These are phyloP conservation scores for Thelephora ganbajun DNA, from an alignment of 768 basidiomycete species.

Conservation along the genomic window DNA sequence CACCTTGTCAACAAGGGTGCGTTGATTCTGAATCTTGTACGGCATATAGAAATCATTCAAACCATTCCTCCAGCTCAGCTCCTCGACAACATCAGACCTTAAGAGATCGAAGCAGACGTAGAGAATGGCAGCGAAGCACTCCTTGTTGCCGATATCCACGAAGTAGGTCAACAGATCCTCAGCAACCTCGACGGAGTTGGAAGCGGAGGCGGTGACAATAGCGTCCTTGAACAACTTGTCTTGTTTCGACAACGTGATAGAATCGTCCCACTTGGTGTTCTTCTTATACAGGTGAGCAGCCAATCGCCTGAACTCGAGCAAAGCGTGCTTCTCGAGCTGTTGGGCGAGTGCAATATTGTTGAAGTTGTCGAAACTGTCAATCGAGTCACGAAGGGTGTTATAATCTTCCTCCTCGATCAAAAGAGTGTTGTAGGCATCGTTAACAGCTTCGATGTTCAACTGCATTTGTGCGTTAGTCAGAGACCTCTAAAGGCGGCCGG, in stretches of 20 bases:
- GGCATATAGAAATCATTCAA: constrained; percentile 98
- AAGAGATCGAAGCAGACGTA: constrained; percentile 95
- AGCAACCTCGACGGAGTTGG: constrained; percentile 73
- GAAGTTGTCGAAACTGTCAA: constrained; percentile 98
- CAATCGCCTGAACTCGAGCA: constrained; percentile 89
- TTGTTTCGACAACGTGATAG: constrained; percentile 86
- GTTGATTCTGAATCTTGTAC: constrained; percentile 79
- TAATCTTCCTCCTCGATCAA: constrained; percentile 99
- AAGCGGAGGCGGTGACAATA: constrained; percentile 84
- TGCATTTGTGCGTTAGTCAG: constrained; percentile 16
- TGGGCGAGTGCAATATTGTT: constrained; percentile 80
- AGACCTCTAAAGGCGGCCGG: neutral
- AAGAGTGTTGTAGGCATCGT: constrained; percentile 96
- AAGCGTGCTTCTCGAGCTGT: constrained; percentile 76
- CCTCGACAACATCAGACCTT: constrained; percentile 84
- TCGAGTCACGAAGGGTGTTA: constrained; percentile 92
- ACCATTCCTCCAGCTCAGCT: constrained; percentile 91
- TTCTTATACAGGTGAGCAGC: constrained; percentile 98
- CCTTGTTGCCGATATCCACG: constrained; percentile 96
- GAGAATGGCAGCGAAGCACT: constrained; percentile 85
- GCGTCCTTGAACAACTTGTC: constrained; percentile 97
- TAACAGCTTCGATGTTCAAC: constrained; percentile 94
- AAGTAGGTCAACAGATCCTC: constrained; percentile 95
- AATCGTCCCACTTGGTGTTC: constrained; percentile 93
- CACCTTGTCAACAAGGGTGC: constrained; percentile 68